phyloP scores from a whole-genome alignment of 2,329 filamentous ascomycete genomes.

The Dryadomyces quercivorus region DNA sequence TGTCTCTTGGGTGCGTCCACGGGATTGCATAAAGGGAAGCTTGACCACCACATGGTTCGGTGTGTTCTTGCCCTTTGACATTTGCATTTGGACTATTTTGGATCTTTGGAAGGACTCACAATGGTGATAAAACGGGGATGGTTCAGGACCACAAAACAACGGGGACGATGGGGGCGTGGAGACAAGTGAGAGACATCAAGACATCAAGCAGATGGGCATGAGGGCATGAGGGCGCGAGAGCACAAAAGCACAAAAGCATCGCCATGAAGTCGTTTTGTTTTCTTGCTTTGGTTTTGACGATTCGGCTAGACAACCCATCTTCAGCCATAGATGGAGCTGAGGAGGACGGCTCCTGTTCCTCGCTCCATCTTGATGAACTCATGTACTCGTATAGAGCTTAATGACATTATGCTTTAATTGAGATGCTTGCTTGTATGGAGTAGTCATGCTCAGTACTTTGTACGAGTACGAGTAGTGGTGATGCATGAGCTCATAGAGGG shows the following conservation, averaged over 20 bases:
- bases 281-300: neutral
- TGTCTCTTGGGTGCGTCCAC: neutral
- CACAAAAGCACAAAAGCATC: too few species aligned
- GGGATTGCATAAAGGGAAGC: conserved; percentile 5
- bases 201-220: too few species aligned
- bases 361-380: conserved; percentile 5
- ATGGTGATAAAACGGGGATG: neutral
- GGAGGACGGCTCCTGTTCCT: neutral
- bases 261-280: neutral
- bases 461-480: too few species aligned
- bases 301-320: neutral
- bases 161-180: neutral
- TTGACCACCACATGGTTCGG: neutral
- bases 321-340: neutral
- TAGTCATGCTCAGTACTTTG: too few species aligned
- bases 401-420: conserved; percentile 5
- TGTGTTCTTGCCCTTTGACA: conserved; percentile 5
- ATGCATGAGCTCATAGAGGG: too few species aligned
- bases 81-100: conserved; percentile 8
- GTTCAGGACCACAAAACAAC: neutral
- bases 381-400: conserved; percentile 9
- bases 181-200: neutral
- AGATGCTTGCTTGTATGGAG: neutral
- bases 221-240: too few species aligned
- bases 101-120: conserved; percentile 1